These are phyloP conservation scores for Exsudoporus floridanus DNA, from an alignment of 1,284 basidiomycete species.

Conservation along the genomic window DNA sequence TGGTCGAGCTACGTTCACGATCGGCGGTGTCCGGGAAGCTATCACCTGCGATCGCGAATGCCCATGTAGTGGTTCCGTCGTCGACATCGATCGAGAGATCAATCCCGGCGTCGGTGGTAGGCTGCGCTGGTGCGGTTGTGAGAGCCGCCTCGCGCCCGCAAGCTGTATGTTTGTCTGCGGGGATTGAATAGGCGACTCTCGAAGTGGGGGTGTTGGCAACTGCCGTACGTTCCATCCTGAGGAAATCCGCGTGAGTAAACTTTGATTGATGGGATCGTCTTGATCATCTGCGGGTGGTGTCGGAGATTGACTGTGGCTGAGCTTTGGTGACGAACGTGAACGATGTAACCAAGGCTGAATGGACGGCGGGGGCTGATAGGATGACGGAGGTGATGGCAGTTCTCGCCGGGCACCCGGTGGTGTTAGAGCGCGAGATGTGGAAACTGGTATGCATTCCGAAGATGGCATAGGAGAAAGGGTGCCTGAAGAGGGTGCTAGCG, in stretches of 20 bases:
- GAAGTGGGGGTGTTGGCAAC: conserved; percentile 29
- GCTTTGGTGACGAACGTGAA: conserved; percentile 34
- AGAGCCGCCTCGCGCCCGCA: conserved; percentile 17
- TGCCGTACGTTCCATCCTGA: conserved; percentile 27
- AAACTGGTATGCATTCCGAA: conserved; percentile 32
- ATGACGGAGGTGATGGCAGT: conserved; percentile 33
- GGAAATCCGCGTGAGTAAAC: conserved; percentile 21
- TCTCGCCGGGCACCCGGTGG: conserved; percentile 25
- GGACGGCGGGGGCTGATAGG: conserved; percentile 32
- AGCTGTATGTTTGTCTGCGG: conserved; percentile 13
- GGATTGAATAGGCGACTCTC: conserved; percentile 11
- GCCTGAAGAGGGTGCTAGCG: conserved; percentile 24
- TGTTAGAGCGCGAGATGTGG: conserved; percentile 21
- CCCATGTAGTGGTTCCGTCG: conserved; percentile 19
- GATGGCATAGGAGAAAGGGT: conserved; percentile 32
- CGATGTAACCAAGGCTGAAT: conserved; percentile 35
- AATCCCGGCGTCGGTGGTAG: conserved; percentile 28
- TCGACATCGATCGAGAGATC: conserved; percentile 22
- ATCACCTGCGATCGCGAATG: conserved; percentile 23
- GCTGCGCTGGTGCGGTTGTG: conserved; percentile 28
- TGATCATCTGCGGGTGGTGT: conserved; percentile 20
- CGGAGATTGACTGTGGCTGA: conserved; percentile 19
- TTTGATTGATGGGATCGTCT: conserved; percentile 18
- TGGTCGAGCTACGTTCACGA: conserved; percentile 7
- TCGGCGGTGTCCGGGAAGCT: neutral